Conservation (phyloP, 192 early-diverging fungal species). For the Obelidium mucronatum region DNA sequence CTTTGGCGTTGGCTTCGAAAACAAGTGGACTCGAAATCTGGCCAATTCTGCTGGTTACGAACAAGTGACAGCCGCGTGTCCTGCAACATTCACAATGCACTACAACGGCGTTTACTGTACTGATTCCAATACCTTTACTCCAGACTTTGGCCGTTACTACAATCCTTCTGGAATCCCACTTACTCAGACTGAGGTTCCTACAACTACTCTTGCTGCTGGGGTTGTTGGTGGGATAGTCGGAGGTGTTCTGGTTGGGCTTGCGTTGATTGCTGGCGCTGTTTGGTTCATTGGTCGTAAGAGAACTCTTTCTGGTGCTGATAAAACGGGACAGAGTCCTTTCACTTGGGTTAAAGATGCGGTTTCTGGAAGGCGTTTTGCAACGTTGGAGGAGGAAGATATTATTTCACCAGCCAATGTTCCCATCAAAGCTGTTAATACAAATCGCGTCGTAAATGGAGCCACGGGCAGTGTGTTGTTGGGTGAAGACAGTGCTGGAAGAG, state of each 20-base stretch:
- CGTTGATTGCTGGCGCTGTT: background rate
- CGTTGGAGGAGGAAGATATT: background rate
- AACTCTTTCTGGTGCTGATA: background rate
- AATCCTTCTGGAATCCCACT: background rate
- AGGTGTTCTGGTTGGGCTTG: background rate
- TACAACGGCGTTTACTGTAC: constrained; percentile 8
- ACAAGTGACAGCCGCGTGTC: background rate
- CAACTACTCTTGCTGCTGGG: background rate
- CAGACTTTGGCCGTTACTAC: background rate
- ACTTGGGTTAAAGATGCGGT: constrained; percentile 12
- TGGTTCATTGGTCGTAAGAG: constrained; percentile 1
- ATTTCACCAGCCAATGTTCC: background rate
- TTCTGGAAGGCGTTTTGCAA: background rate
- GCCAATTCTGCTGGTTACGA: constrained; percentile 12
- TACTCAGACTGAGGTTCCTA: background rate
- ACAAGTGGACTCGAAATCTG: constrained; percentile 4
- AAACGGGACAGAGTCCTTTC: background rate
- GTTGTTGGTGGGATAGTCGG: constrained; percentile 13
- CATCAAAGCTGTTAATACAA: background rate
- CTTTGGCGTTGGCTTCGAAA: background rate
- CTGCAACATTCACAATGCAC: background rate
- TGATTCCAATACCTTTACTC: background rate
- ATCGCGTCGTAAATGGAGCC: background rate
- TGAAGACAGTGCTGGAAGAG: no score
- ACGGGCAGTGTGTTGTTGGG: background rate